Evolutionary conservation across 805 yeast species (phyloP).

Genomic region (Saturnispora sanitii): DNA sequence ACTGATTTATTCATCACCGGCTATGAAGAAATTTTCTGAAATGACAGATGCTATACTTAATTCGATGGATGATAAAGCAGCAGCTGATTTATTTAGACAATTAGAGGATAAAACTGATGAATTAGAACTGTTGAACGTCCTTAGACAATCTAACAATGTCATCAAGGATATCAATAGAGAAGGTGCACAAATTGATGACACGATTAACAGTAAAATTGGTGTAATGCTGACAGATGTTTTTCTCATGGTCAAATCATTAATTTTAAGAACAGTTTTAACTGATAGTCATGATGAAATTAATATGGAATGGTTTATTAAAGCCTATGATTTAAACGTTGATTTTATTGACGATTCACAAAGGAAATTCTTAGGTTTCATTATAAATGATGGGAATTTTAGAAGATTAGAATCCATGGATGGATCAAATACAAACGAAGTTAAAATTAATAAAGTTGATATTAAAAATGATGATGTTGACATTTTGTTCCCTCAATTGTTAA

Average conservation of each 20-base stretch:
- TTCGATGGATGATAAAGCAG: conserved; percentile 60
- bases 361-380: conserved; percentile 52
- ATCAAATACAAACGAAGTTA: conserved; percentile 51
- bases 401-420: conserved; percentile 58
- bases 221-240: conserved; percentile 34
- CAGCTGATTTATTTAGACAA: conserved; percentile 22
- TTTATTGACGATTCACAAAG: conserved; percentile 43
- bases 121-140: conserved; percentile 9
- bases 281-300: conserved; percentile 12
- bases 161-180: conserved; percentile 35
- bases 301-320: conserved; percentile 51
- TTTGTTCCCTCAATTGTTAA: conserved; percentile 59
- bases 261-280: conserved; percentile 15
- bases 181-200: conserved; percentile 19
- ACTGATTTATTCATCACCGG: conserved; percentile 58
- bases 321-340: conserved; percentile 66
- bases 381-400: conserved; percentile 51
- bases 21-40: conserved; percentile 44
- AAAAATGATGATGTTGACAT: conserved; percentile 51
- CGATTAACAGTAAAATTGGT: conserved; percentile 29
- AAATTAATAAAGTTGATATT: conserved; percentile 55
- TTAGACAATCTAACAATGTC: conserved; percentile 29
- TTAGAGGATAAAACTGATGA: conserved; percentile 8
- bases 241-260: conserved; percentile 33
- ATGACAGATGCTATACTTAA: conserved; percentile 56